These are phyloP conservation scores for Xerophyta viscosa DNA, from an alignment of 106 monocot genomes.

Conservation along the genomic window DNA sequence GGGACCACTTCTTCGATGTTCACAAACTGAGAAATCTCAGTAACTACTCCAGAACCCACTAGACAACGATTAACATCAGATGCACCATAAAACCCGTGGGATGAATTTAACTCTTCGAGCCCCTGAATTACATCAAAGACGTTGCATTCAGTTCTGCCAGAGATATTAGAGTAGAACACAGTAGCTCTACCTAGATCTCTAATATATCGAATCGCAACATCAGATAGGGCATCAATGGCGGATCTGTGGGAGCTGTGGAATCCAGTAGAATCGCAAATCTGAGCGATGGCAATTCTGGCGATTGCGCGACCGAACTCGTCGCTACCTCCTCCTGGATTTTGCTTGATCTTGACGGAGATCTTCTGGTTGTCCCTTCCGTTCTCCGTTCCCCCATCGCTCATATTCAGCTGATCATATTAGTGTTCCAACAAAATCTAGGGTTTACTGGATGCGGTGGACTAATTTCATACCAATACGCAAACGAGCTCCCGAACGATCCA, in stretches of 20 bases:
- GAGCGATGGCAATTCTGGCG: conserved; percentile 56
- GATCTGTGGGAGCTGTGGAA: conserved; percentile 59
- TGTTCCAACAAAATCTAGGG: neutral
- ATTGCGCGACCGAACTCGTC: conserved; percentile 67
- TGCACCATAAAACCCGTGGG: conserved; percentile 31
- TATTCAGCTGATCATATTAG: conserved; percentile 28
- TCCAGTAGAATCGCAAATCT: conserved; percentile 69
- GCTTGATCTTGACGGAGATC: neutral
- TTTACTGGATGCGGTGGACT: neutral
- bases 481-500: too few species aligned
- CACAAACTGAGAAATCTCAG: conserved; percentile 52
- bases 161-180: conserved; percentile 45
- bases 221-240: conserved; percentile 60
- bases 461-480: neutral
- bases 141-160: conserved; percentile 57
- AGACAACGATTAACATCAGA: conserved; percentile 34
- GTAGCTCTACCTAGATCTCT: conserved; percentile 54
- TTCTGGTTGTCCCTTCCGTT: conserved; percentile 20
- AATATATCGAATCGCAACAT: conserved; percentile 55
- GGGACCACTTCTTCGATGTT: conserved; percentile 51
- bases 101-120: conserved; percentile 51
- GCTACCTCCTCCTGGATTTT: neutral
- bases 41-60: conserved; percentile 49
- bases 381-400: conserved; percentile 34
- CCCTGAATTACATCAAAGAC: conserved; percentile 76